A percentile compares a stretch with the other conserved stretches of the same genome.
Evolutionary conservation across 2,329 filamentous ascomycete genomes (phyloP).

Genomic region (Cephalotrichum gorgonifer): DNA sequence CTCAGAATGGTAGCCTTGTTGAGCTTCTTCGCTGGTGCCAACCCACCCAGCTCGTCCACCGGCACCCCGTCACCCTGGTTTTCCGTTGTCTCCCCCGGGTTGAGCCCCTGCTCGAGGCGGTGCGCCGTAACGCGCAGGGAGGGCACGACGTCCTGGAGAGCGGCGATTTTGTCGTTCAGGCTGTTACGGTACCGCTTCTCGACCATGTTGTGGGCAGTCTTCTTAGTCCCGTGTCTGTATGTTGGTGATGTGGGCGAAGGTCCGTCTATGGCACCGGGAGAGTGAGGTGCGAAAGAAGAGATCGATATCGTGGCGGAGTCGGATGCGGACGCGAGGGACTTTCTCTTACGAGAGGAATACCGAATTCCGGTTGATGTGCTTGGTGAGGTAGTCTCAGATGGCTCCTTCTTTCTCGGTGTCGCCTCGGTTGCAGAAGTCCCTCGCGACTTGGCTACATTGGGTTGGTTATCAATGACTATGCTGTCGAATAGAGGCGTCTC

Average conservation of each 20-base stretch:
- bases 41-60: slow-evolving; percentile 17
- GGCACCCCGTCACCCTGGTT: slow-evolving; percentile 10
- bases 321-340: slow-evolving; percentile 16
- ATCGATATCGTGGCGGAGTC: slow-evolving; percentile 10
- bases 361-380: slow-evolving; percentile 1
- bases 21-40: slow-evolving; percentile 25
- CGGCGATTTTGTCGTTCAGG: slow-evolving; percentile 73
- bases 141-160: slow-evolving; percentile 59
- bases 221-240: slow-evolving; percentile 36
- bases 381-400: slow-evolving; percentile 6
- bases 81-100: slow-evolving; percentile 6
- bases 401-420: slow-evolving; percentile 6
- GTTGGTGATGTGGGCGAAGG: neutral
- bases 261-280: slow-evolving; percentile 1
- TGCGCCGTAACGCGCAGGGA: slow-evolving; percentile 24
- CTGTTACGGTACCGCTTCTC: slow-evolving; percentile 79
- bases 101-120: slow-evolving; percentile 12
- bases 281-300: slow-evolving; percentile 11
- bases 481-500: slow-evolving; percentile 15
- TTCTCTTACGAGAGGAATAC: slow-evolving; percentile 16
- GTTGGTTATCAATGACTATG: slow-evolving; percentile 3
- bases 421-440: neutral
- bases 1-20: slow-evolving; percentile 32
- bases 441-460: slow-evolving; percentile 2
- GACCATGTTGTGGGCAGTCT: slow-evolving; percentile 77